Percentiles rank a stretch among this genome's conserved stretches.
Evolutionary conservation across 495 filamentous ascomycete species (phyloP).

Genomic region (Talaromyces ruber): DNA sequence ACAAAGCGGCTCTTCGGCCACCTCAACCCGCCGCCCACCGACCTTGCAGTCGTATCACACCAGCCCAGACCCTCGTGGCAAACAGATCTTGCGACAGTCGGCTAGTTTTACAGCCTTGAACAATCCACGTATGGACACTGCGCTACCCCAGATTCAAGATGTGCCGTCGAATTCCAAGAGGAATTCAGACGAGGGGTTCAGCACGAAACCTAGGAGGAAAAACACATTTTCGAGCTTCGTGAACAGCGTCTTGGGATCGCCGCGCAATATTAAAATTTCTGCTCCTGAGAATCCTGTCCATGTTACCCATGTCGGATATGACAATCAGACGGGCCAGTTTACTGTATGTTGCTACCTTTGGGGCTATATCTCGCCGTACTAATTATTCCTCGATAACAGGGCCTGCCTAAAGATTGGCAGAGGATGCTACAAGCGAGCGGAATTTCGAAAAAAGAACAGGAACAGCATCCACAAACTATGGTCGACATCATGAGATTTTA

Average conservation of each 20-base stretch:
- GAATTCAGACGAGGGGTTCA: conserved; percentile 75
- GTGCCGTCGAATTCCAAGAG: conserved; percentile 55
- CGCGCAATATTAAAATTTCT: conserved; percentile 85
- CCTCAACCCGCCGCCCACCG: conserved; percentile 35
- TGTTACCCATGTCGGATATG: conserved; percentile 95
- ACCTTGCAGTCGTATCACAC: conserved; percentile 48
- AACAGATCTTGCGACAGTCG: conserved; percentile 60
- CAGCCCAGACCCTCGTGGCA: conserved; percentile 49
- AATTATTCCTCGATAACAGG: conserved; percentile 36
- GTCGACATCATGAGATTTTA: conserved; percentile 94
- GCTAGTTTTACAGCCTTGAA: conserved; percentile 63
- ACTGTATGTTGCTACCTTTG: conserved; percentile 54
- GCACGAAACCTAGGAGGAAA: conserved; percentile 68
- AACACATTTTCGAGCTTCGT: conserved; percentile 91
- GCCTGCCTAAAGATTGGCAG: conserved; percentile 97
- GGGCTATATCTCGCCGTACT: neutral
- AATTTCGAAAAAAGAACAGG: conserved; percentile 91
- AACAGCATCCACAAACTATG: conserved; percentile 89
- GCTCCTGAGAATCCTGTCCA: conserved; percentile 95
- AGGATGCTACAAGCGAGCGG: conserved; percentile 88
- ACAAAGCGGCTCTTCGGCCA: conserved; percentile 16
- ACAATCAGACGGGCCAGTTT: conserved; percentile 94
- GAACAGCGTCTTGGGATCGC: conserved; percentile 85
- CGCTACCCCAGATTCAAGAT: conserved; percentile 35
- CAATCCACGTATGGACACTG: conserved; percentile 51